phyloP scores from a whole-genome alignment of 2,329 filamentous ascomycete species.

The Fusarium burgessii region DNA sequence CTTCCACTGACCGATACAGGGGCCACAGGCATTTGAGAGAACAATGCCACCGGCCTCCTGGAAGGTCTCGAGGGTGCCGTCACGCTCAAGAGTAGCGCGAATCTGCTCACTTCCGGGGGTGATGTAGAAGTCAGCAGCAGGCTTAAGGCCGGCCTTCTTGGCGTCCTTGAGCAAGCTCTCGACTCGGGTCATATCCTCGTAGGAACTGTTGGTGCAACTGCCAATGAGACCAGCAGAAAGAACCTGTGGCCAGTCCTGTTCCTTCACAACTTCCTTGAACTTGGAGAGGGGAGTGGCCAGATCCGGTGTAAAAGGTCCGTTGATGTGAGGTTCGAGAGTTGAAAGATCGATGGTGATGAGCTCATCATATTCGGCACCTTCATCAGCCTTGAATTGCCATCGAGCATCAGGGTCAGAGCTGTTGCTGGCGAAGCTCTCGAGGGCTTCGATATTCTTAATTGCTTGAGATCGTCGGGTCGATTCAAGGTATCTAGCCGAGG shows the following conservation, averaged over 20 bases:
- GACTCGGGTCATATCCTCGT: slow-evolving; percentile 94
- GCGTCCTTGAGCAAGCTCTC: slow-evolving; percentile 84
- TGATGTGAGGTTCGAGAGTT: slow-evolving; percentile 97
- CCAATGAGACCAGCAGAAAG: slow-evolving; percentile 97
- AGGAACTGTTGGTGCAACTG: slow-evolving; percentile 93
- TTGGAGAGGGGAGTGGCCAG: slow-evolving; percentile 97
- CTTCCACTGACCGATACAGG: slow-evolving; percentile 95
- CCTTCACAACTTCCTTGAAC: slow-evolving; percentile 93
- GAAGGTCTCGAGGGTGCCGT: slow-evolving; percentile 92
- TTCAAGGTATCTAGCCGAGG: slow-evolving; percentile 86
- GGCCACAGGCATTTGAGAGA: slow-evolving; percentile 93
- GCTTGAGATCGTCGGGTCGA: slow-evolving; percentile 78
- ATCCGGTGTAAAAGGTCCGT: slow-evolving; percentile 98
- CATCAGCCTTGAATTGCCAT: slow-evolving; percentile 80
- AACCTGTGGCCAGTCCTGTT: slow-evolving; percentile 95
- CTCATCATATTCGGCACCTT: slow-evolving; percentile 91
- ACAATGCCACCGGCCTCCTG: slow-evolving; percentile 97
- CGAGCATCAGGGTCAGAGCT: slow-evolving; percentile 59
- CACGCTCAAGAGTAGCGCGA: slow-evolving; percentile 88
- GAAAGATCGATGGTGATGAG: slow-evolving; percentile 95
- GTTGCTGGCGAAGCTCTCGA: slow-evolving; percentile 63
- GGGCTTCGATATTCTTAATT: slow-evolving; percentile 73
- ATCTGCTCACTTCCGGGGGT: slow-evolving; percentile 98
- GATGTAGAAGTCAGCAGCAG: slow-evolving; percentile 93
- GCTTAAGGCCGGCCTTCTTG: slow-evolving; percentile 90